Evolutionary conservation across 345 rosid genomes (phyloP), one percentile per base, ranked within the genome.

Genomic region (Eucalyptus curtisii): DNA sequence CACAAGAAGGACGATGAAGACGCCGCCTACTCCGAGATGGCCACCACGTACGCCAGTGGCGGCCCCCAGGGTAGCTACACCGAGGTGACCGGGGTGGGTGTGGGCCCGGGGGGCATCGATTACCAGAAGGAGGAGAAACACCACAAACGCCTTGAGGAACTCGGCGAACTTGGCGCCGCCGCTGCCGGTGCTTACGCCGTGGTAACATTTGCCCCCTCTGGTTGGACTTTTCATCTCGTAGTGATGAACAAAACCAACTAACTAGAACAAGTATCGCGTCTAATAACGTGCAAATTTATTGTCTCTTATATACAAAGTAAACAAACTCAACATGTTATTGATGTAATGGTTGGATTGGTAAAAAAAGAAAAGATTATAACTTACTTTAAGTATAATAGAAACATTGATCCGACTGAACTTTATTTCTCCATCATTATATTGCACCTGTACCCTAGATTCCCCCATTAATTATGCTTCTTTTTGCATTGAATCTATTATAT

Each of bases 91-190:
- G 42, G 52, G 49, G 49, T 44, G 53, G 81, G 80, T 24, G 64
- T 30, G 10, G 88, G 52, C 31, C 52, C 52, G 86, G 85, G 1
- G 91, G 87, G 13, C 33, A 7, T 37, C 57, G 94, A 92, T 87
- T 92, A 94, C 82, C 45, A 22, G 87, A 90, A 92, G 91, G 95
- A 95, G 88, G 96, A 95, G 92, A 93, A 93, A 90, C 94, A 93
- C 88, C 94, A 94, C 93, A 94, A 92, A 89, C 95, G 89, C 86
- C 94, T 64, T 20, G 95, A 95, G 91, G 94, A 92, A 50, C 71
- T 92, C 1, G 94, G 94, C 3, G 95, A 92, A 89, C 80, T 94
- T 1, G 95, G 93, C 0, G 55, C 93, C 7, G 90, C 80, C 4
- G 93, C 92, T 8, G 95, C 95, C 11, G 93, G 93, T 25, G 92